Base-by-base conservation (phyloP, 2,329 filamentous ascomycete genomes). In the Exserohilum turcica region DNA sequence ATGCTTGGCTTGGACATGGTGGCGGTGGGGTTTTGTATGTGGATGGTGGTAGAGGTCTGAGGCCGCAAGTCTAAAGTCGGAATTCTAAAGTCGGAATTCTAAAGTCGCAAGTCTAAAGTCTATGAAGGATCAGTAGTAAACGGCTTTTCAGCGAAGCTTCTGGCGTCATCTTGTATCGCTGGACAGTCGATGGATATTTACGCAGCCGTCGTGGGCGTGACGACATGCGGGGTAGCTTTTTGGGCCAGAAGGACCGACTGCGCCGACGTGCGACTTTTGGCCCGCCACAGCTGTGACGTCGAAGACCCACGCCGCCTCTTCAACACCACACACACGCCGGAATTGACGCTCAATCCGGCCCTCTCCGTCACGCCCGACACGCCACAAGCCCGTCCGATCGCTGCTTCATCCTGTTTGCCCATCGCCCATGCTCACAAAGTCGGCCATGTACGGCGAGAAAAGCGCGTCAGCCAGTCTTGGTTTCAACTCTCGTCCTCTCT, bases 1-100 rank as follows among this genome's bases (percentile, higher is more conserved):
- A 91, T 76, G 72, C 87, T 88, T 33, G 80, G 80, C 48, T 63
- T 63, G 12, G 48, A 57, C 49, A 59, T 57, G 31, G 9, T 57
- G 48, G 15, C 16, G 6, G 6, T 21, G 48, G 15, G 15, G 6
- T 2, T 21, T 43, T 29, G 21, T 15, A 28, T 16, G 21, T 40
- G 21, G n/a, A n/a, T n/a, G n/a, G n/a, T n/a, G n/a, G n/a, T n/a
- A n/a, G n/a, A n/a, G n/a, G n/a, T n/a, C n/a, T n/a, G n/a, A n/a
- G n/a, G n/a, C n/a, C n/a, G n/a, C n/a, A n/a, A n/a, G n/a, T n/a
- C n/a, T n/a, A n/a, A n/a, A n/a, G n/a, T n/a, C n/a, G n/a, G n/a
- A n/a, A n/a, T n/a, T n/a, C n/a, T n/a, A n/a, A n/a, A n/a, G n/a
- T n/a, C n/a, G n/a, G n/a, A n/a, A n/a, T n/a, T n/a, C n/a, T n/a